Evolutionary conservation across 228 moss, liverwort and hornwort species (phyloP).

Genomic region (Sphagnum magellanicum): DNA sequence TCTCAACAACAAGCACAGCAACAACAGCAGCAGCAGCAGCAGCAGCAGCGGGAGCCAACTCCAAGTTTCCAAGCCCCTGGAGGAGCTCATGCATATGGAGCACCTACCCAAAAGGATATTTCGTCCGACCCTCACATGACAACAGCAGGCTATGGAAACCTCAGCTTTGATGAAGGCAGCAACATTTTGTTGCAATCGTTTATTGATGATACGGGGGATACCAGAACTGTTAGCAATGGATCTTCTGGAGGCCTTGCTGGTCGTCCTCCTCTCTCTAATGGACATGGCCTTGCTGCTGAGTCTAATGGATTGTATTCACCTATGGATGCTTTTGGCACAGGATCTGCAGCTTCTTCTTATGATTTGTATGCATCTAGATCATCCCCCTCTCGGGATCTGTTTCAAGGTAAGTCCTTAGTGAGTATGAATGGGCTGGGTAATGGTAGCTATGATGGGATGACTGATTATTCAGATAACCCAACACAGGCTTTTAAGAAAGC

Average conservation of each 20-base stretch:
- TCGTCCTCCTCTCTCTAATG: slow-evolving; percentile 34
- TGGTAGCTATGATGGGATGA: slow-evolving; percentile 53
- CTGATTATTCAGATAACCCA: slow-evolving; percentile 35
- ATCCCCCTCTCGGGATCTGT: slow-evolving; percentile 64
- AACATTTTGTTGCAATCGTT: slow-evolving; percentile 37
- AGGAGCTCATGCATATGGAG: slow-evolving; percentile 21
- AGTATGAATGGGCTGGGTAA: slow-evolving; percentile 49
- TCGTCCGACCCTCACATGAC: slow-evolving; percentile 57
- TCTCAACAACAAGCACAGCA: not conserved
- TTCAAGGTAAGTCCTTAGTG: slow-evolving; percentile 45
- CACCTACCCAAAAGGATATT: slow-evolving; percentile 44
- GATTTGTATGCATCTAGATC: slow-evolving; percentile 69
- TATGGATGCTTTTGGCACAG: slow-evolving; percentile 47
- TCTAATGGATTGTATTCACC: slow-evolving; percentile 37
- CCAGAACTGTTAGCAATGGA: slow-evolving; percentile 21
- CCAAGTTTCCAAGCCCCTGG: slow-evolving; percentile 19
- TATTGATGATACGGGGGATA: slow-evolving; percentile 26
- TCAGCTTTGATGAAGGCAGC: slow-evolving; percentile 68
- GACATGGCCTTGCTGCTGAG: slow-evolving; percentile 38
- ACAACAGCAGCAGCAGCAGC: slow-evolving; percentile 7
- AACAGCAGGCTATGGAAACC: slow-evolving; percentile 65
- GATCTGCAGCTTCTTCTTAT: slow-evolving; percentile 40
- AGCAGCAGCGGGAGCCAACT: slow-evolving; percentile 34
- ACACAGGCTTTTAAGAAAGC: slow-evolving; percentile 60
- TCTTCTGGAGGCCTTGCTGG: slow-evolving; percentile 20